phyloP scores from a whole-genome alignment of 2,329 filamentous ascomycete genomes.

The Pezicula neosporulosa region DNA sequence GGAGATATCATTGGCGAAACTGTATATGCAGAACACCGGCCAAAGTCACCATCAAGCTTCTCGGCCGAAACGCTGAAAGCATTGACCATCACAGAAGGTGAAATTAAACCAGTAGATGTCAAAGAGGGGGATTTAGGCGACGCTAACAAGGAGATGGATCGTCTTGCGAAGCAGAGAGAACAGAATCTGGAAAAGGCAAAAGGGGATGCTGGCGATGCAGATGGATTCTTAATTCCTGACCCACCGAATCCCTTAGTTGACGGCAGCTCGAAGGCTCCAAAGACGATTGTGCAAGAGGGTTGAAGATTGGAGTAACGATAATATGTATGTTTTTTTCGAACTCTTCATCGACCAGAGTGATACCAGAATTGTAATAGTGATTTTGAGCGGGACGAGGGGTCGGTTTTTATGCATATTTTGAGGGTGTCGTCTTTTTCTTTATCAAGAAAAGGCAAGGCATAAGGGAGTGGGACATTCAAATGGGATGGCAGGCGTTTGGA shows the following conservation, averaged over 20 bases:
- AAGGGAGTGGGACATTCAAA: no score
- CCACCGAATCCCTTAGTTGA: not conserved
- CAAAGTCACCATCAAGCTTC: not conserved
- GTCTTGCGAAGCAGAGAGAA: slow-evolving; percentile 1
- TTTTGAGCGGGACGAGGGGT: no score
- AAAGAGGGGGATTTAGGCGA: not conserved
- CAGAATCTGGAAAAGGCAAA: not conserved
- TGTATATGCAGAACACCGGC: not conserved
- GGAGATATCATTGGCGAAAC: not conserved
- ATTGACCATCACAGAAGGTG: not conserved
- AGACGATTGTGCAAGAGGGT: not conserved
- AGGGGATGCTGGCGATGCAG: not conserved
- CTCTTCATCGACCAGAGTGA: no score
- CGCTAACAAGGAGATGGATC: not conserved
- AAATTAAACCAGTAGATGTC: not conserved
- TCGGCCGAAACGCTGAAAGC: slow-evolving; percentile 1
- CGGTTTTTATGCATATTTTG: no score
- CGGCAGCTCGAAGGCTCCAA: not conserved
- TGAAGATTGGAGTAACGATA: not conserved
- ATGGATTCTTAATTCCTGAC: not conserved
- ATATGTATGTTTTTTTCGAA: no score
- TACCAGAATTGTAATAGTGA: no score
- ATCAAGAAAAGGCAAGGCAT: no score
- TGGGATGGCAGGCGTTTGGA: no score
- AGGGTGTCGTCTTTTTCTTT: no score